Base-by-base conservation (phyloP, 78 protist species). In the Dictyostelium intermedium region DNA sequence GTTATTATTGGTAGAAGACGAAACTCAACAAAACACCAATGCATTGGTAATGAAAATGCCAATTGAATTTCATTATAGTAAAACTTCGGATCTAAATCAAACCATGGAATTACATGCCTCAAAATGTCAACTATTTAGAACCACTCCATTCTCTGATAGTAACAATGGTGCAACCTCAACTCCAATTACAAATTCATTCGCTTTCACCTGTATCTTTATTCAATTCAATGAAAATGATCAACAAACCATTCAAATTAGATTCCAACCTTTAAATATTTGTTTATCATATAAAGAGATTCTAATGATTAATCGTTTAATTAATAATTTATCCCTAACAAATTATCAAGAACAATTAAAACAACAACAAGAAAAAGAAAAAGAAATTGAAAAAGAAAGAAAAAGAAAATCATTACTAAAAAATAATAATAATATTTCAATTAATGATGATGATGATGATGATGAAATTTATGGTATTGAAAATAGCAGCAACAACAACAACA, bases 21-120 rank as follows among this genome's bases (percentile, higher is more conserved):
- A 89, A 80, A 80, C 94, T 25, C 94, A 89, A 80, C 85, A 89
- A 32, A 89, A 89, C 69, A 80, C 94, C 1, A 23, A 74, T n/a
- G 94, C 94, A 1, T 45, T 89, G 11, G 94, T 89, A 13, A 80
- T 89, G 76, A 89, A 89, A 34, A 89, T 89, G 94, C 94, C 94
- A 32, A 80, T 89, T 47, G 94, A 89, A 70, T 89, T 80, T 66
- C 94, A 89, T 45, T 80, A 34, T 34, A 70, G 83, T 0, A 37
- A 45, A 43, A 89, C 94, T 32, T 77, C 94, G 6, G 87, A 89
- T 7, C 50, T 30, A 6, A 89, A 89, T 50, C 81, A 76, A 80
- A 89, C 94, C 1, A 89, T 89, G 94, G 94, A 89, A 47, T 35
- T 89, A 23, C 50, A 89, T 4, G 94, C 87, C 14, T 37, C 87